These are phyloP conservation scores for Xylaria acuta DNA, from an alignment of 495 filamentous ascomycete species.

Conservation along the genomic window DNA sequence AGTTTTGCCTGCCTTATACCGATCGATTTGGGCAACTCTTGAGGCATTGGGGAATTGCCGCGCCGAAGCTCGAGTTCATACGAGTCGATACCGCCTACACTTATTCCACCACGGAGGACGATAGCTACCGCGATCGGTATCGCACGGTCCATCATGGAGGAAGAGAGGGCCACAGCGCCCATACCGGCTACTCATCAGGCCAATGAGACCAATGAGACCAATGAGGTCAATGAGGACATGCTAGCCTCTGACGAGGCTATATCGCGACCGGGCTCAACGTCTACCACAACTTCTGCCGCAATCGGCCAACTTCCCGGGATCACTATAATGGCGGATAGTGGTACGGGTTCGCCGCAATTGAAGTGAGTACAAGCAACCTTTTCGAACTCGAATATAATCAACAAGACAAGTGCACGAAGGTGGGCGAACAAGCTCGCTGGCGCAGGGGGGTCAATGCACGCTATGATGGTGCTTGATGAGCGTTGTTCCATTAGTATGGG, in stretches of 20 bases:
- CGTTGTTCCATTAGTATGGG: constrained; percentile 9
- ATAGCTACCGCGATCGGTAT: not conserved
- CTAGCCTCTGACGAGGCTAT: constrained; percentile 51
- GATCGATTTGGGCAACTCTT: not conserved
- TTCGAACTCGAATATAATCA: not conserved
- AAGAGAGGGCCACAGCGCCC: constrained; percentile 39
- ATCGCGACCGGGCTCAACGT: constrained; percentile 57
- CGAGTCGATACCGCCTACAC: constrained; percentile 29
- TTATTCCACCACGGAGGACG: constrained; percentile 26
- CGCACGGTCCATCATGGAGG: constrained; percentile 46
- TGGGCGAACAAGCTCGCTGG: not conserved
- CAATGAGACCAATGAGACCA: not conserved
- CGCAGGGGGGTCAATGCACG: not conserved
- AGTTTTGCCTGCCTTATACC: not conserved
- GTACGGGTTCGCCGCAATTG: constrained; percentile 65
- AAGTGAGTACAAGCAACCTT: constrained; percentile 59
- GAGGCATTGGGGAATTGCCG: constrained; percentile 3
- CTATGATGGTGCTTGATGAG: constrained; percentile 5
- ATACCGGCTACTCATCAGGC: constrained; percentile 33
- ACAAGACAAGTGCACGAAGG: not conserved
- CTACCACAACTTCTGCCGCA: constrained; percentile 48
- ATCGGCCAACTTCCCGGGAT: constrained; percentile 63
- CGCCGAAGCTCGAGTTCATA: constrained; percentile 1
- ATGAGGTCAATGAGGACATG: constrained; percentile 28
- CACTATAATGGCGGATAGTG: constrained; percentile 67